A percentile compares a stretch with the other conserved stretches of the same genome.
phyloP scores from a whole-genome alignment of 2,329 filamentous ascomycete genomes.

The Graphilbum sp. region DNA sequence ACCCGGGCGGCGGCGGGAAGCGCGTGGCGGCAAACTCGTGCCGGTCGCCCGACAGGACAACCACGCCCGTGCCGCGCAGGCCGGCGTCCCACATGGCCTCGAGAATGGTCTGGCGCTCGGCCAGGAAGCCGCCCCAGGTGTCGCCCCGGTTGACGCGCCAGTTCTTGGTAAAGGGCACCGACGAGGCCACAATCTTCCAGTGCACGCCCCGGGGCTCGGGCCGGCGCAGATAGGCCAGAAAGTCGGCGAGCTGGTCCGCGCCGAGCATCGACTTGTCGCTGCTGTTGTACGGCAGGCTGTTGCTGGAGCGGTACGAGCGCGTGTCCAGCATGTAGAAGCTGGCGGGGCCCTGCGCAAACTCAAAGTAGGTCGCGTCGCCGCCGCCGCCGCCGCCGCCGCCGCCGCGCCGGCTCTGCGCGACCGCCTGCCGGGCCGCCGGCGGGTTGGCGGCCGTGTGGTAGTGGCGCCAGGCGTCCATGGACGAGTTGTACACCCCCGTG shows the following conservation, averaged over 20 bases:
- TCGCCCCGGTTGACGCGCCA: slow-evolving; percentile 80
- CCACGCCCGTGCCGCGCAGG: slow-evolving; percentile 53
- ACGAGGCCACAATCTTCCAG: slow-evolving; percentile 88
- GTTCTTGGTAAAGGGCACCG: slow-evolving; percentile 93
- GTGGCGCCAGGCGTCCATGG: slow-evolving; percentile 68
- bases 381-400: slow-evolving; percentile 17
- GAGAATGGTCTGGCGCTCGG: slow-evolving; percentile 62
- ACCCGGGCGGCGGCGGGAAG: slow-evolving; percentile 42
- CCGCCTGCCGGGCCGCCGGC: slow-evolving; percentile 40
- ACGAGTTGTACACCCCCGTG: slow-evolving; percentile 62
- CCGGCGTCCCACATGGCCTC: slow-evolving; percentile 87
- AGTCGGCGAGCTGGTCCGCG: slow-evolving; percentile 56
- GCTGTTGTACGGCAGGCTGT: slow-evolving; percentile 39
- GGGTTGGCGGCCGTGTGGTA: slow-evolving; percentile 83
- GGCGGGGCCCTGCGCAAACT: slow-evolving; percentile 77
- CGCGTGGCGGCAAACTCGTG: slow-evolving; percentile 92
- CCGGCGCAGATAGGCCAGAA: slow-evolving; percentile 58
- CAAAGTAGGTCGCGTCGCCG: slow-evolving; percentile 57
- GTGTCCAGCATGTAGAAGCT: slow-evolving; percentile 94
- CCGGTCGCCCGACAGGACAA: slow-evolving; percentile 80
- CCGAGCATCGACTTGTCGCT: slow-evolving; percentile 78
- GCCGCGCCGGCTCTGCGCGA: slow-evolving; percentile 14
- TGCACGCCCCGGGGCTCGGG: slow-evolving; percentile 62
- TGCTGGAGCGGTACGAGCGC: slow-evolving; percentile 65
- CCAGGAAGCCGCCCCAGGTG: slow-evolving; percentile 86